Conservation (phyloP, 2,329 filamentous ascomycete species). For the Xylaria sp. region DNA sequence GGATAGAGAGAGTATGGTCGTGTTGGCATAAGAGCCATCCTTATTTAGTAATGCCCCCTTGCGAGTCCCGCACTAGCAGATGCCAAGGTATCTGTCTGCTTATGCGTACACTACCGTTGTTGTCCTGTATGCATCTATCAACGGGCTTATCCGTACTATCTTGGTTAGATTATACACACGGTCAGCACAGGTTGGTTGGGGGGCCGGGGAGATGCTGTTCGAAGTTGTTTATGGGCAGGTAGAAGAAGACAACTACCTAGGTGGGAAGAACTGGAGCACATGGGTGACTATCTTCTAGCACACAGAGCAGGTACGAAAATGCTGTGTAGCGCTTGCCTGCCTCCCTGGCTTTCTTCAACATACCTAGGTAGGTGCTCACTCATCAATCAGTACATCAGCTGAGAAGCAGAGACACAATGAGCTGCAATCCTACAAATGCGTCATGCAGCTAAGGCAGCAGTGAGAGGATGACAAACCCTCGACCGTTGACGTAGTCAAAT, state of each 20-base stretch:
- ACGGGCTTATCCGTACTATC: no score
- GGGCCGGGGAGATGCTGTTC: no score
- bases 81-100: slow-evolving; percentile 1
- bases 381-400: slow-evolving; percentile 3
- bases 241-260: no score
- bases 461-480: slow-evolving; percentile 4
- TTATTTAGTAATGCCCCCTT: slow-evolving; percentile 14
- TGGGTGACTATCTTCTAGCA: background rate
- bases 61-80: slow-evolving; percentile 10
- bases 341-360: no score
- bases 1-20: background rate
- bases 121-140: background rate
- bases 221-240: no score
- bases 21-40: background rate
- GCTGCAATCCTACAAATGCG: background rate
- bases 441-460: slow-evolving; percentile 22
- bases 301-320: background rate
- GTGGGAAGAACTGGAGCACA: no score
- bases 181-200: no score
- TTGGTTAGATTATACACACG: no score
- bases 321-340: background rate
- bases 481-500: slow-evolving; percentile 6
- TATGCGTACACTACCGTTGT: background rate
- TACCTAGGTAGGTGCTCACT: no score
- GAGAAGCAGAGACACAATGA: slow-evolving; percentile 1